Evolutionary conservation across 139 green algal species (phyloP).

Genomic region (Picochlorum sp.): DNA sequence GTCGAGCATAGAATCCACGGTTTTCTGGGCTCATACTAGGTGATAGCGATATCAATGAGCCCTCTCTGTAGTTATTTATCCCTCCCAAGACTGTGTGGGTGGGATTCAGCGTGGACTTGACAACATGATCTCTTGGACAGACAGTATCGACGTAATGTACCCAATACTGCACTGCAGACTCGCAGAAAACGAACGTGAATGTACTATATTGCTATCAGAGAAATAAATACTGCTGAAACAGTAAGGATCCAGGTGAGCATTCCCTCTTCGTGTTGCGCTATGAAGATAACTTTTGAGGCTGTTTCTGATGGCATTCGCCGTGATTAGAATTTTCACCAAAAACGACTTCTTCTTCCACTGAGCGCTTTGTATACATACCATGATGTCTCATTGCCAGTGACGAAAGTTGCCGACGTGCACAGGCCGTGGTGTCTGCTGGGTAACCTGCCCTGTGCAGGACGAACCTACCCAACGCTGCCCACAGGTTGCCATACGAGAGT

Average conservation of each 20-base stretch:
- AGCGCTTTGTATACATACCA: constrained; percentile 3
- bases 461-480: constrained; percentile 16
- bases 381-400: constrained; percentile 8
- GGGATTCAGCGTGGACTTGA: too few species aligned
- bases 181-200: too few species aligned
- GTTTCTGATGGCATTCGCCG: constrained; percentile 27
- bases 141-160: too few species aligned
- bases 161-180: too few species aligned
- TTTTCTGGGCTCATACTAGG: constrained; percentile 14
- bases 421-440: constrained; percentile 11
- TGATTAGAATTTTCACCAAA: constrained; percentile 28
- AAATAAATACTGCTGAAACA: too few species aligned
- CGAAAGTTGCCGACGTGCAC: constrained; percentile 6
- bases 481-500: background rate
- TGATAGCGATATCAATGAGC: constrained; percentile 6
- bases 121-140: too few species aligned
- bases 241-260: too few species aligned
- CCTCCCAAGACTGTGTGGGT: too few species aligned
- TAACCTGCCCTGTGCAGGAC: constrained; percentile 17
- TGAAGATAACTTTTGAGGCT: constrained; percentile 34
- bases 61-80: background rate
- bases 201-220: too few species aligned
- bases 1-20: constrained; percentile 9
- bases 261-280: background rate
- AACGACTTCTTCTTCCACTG: constrained; percentile 41